Base-by-base conservation (phyloP, 805 yeast genomes). In the Ogataea ganodermae region DNA sequence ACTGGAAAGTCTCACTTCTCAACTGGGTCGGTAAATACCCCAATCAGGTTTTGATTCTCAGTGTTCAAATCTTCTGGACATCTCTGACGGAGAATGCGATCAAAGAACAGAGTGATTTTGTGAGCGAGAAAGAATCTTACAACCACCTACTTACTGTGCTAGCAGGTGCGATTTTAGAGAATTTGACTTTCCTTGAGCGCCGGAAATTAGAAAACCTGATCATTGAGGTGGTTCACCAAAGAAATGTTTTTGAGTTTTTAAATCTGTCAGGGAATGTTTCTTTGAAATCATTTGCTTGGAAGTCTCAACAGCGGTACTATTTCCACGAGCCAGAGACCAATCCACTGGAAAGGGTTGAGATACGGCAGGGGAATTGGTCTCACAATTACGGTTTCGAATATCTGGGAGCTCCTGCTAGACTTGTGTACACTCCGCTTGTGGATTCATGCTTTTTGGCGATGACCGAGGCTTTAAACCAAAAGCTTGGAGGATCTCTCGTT, bases 401-500 rank as follows among this genome's bases (percentile, higher is more conserved):
- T 54, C 71, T 83, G 7, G 97, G 97, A 0, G 72, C 80, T 1
- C 82, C 84, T 2, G 87, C 84, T 16, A 76, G 83, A 45, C 69
- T 91, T 18, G 95, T 92, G 0, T 76, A 79, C 45, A 92, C 97
- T 0, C 89, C 92, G 1, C 70, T 89, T 16, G 73, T 87, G 6
- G 79, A 80, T 40, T 70, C 75, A 5, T 79, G 89, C 47, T 89
- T 78, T 60, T 61, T 84, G 7, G 70, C 90, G 0, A 79, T 91
- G 81, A 72, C 86, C 0, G 86, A 84, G 50, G 91, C 97, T 0
- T 62, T 90, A 14, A 76, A 79, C 27, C 89, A 83, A 55, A 77
- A 76, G 28, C 70, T 81, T 7, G 98, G 98, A n/a, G 96, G 96
- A 0, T 85, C 96, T 1, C 85, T 96, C 0, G 82, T 86, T 65